Evolutionary conservation across 1,284 basidiomycete genomes (phyloP), one percentile per base, ranked within the genome.

Genomic region (Ganoderma sinense): DNA sequence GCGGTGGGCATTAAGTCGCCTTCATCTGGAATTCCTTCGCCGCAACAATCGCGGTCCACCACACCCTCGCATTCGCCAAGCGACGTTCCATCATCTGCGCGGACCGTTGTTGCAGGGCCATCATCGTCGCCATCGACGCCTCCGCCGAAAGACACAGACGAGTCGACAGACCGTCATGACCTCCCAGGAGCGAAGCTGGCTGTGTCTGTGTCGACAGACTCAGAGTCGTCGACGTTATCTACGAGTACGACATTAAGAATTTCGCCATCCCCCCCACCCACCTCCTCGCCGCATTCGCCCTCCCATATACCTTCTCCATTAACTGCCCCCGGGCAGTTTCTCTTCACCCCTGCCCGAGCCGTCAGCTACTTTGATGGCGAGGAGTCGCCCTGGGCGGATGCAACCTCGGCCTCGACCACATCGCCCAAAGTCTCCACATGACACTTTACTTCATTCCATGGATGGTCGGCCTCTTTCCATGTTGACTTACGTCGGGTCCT

Each of bases 381-480:
- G 56, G 73, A 74, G 62, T 80, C 79, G 6, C 79, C 79, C 1
- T 80, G 79, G 79, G 78, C 77, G 13, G 79, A 80, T 51, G 78
- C 73, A 1, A 55, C 70, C 31, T 75, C 74, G 7, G 64, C 71
- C 36, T 53, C 72, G 26, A 48, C n/a, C 5, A 11, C 36, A 10
- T 69, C 68, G 53, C 56, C 69, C 0, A 62, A 64, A 56, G 36
- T 69, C 41, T 40, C 45, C 7, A 65, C 58, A 61, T 65, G 58
- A 60, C 36, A 39, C 39, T 23, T 31, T 18, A 29, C 55, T 64
- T 62, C 59, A 26, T 56, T 31, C 20, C 13, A 33, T 29, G 26
- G 39, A 10, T 43, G 20, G 20, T 41, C 55, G 18, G 40, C 62
- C 36, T 23, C 43, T 14, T 23, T 41, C n/a, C n/a, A 18, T 41